Conservation (phyloP, 2,329 filamentous ascomycete genomes). For the Aspergillus cejpii region DNA sequence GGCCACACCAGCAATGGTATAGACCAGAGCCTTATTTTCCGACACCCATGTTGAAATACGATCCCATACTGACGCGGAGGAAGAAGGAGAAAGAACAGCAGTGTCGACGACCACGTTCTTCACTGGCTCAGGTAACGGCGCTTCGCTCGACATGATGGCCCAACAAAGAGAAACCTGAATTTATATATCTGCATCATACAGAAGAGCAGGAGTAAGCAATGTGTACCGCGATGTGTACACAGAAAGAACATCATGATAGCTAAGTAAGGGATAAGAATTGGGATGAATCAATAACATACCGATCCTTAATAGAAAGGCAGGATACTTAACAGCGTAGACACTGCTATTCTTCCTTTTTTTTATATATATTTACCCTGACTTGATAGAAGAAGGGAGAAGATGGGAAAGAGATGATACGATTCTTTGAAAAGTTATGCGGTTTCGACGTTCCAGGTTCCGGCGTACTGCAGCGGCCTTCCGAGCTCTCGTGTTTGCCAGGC, state of each 20-base stretch:
- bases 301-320: conserved; percentile 15
- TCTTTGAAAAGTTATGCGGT: conserved; percentile 33
- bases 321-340: conserved; percentile 12
- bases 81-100: conserved; percentile 38
- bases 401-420: conserved; percentile 23
- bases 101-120: conserved; percentile 38
- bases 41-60: conserved; percentile 85
- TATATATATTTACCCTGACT: too few species aligned
- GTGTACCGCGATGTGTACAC: background rate
- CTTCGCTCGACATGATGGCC: conserved; percentile 39
- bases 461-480: conserved; percentile 15
- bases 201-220: background rate
- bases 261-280: background rate
- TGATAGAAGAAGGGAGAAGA: conserved; percentile 1
- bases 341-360: conserved; percentile 13
- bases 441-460: conserved; percentile 13
- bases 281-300: conserved; percentile 11
- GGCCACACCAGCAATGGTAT: conserved; percentile 91
- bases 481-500: conserved; percentile 21
- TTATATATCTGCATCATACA: conserved; percentile 9
- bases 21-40: conserved; percentile 91
- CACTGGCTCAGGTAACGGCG: conserved; percentile 31
- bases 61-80: conserved; percentile 73
- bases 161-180: conserved; percentile 13
- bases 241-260: conserved; percentile 4